Evolutionary conservation across 306 rosid genomes (phyloP).

Genomic region (Begonia fuchsioides): DNA sequence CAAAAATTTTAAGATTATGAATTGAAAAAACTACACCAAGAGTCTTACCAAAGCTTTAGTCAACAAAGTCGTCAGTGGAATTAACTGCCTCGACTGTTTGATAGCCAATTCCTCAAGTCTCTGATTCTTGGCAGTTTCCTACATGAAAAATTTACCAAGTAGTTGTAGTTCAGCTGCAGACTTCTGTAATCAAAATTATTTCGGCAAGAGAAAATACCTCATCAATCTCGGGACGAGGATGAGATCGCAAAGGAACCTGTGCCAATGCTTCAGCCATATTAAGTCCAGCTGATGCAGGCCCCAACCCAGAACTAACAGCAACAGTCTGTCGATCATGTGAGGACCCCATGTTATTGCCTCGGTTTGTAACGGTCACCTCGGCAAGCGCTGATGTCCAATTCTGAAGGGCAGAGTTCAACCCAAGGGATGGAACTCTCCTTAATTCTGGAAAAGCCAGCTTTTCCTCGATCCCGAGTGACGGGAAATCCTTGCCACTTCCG

Average conservation of each 20-base stretch:
- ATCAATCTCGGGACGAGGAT: constrained; percentile 54
- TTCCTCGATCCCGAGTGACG: constrained; percentile 88
- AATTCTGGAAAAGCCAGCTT: constrained; percentile 52
- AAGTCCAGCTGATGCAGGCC: constrained; percentile 44
- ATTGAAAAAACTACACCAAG: neutral
- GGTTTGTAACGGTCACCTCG: constrained; percentile 56
- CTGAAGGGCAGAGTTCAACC: constrained; percentile 62
- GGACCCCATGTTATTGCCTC: constrained; percentile 48
- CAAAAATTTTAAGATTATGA: neutral
- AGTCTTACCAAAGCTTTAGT: constrained; percentile 60
- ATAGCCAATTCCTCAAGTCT: constrained; percentile 95
- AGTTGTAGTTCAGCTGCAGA: neutral
- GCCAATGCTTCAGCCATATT: constrained; percentile 98
- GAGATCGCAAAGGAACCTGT: constrained; percentile 66
- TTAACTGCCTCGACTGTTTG: constrained; percentile 87
- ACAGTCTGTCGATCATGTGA: constrained; percentile 37
- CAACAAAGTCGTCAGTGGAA: constrained; percentile 89
- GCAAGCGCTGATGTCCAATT: constrained; percentile 92
- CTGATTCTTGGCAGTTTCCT: constrained; percentile 69
- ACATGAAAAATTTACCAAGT: constrained; percentile 8
- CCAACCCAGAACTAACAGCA: constrained; percentile 29
- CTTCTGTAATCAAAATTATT: neutral
- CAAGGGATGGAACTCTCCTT: constrained; percentile 72
- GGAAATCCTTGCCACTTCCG: constrained; percentile 73
- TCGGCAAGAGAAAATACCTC: constrained; percentile 9